Evolutionary conservation across 805 yeast genomes (phyloP).

Genomic region (Saturnispora mendoncae): DNA sequence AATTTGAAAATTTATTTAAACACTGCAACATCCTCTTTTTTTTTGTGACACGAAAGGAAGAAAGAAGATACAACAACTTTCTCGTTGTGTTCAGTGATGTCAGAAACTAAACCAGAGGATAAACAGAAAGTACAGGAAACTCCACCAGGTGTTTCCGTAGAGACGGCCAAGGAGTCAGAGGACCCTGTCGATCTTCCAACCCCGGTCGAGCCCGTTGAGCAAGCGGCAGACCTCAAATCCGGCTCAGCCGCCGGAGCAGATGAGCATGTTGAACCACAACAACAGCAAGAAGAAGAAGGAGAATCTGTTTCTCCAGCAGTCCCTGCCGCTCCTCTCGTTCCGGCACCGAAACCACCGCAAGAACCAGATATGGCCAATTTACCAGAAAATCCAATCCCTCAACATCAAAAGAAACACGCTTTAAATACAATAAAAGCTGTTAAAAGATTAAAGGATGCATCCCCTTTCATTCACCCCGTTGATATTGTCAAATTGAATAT

Average conservation of each 20-base stretch:
- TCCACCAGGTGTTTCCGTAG: not conserved
- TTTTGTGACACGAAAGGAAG: conserved; percentile 3
- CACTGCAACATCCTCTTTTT: conserved; percentile 4
- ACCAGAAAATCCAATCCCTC: conserved; percentile 60
- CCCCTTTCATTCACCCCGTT: conserved; percentile 83
- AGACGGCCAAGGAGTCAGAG: not conserved
- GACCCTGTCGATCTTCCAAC: not conserved
- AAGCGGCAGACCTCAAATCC: too few relatives aligned
- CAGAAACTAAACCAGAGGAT: not conserved
- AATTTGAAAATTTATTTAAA: conserved; percentile 1
- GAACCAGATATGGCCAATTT: conserved; percentile 68
- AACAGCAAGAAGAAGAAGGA: not conserved
- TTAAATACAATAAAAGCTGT: conserved; percentile 74
- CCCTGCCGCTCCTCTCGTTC: conserved; percentile 30
- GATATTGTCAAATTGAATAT: conserved; percentile 82
- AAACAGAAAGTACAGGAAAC: not conserved
- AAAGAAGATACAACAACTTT: conserved; percentile 1
- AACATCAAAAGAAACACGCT: conserved; percentile 79
- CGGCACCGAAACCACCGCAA: conserved; percentile 68
- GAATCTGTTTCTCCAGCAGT: conserved; percentile 1
- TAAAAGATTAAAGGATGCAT: conserved; percentile 84
- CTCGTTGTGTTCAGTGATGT: conserved; percentile 1
- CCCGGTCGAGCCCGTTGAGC: not conserved
- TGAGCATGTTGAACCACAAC: not conserved
- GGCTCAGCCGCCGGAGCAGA: not conserved